Evolutionary conservation across 2,329 filamentous ascomycete species (phyloP).

Genomic region (Leptographium flavum): DNA sequence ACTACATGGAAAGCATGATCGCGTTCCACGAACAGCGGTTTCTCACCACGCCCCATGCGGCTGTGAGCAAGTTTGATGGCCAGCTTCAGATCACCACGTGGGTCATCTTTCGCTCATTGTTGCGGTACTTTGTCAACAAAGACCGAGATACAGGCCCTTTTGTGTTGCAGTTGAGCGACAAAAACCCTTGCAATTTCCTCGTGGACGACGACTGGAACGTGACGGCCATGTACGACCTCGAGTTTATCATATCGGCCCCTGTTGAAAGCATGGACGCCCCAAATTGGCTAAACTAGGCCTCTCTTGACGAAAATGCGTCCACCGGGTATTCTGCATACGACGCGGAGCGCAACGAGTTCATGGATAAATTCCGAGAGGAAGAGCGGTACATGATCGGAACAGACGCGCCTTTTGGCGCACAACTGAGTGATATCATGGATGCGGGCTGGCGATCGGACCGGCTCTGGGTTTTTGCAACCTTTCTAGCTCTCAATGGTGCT

Average conservation of each 20-base stretch:
- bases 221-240: conserved; percentile 18
- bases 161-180: conserved; percentile 16
- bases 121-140: neutral
- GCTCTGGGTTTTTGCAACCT: neutral
- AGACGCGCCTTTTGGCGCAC: neutral
- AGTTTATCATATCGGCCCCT: conserved; percentile 18
- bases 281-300: conserved; percentile 16
- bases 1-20: conserved; percentile 15
- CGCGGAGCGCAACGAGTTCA: conserved; percentile 6
- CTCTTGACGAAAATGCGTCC: conserved; percentile 7
- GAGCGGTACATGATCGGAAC: conserved; percentile 1
- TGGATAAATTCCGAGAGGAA: conserved; percentile 8
- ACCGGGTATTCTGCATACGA: conserved; percentile 5
- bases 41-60: conserved; percentile 14
- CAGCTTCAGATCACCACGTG: neutral
- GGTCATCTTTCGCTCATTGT: neutral
- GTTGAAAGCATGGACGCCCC: conserved; percentile 15
- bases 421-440: neutral
- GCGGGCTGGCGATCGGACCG: neutral
- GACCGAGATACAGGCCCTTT: conserved; percentile 10
- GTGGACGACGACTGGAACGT: conserved; percentile 20
- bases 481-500: neutral
- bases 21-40: conserved; percentile 16
- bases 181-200: conserved; percentile 18
- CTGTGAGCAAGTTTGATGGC: conserved; percentile 6